These are phyloP conservation scores for Ustilago xerochloae DNA, from an alignment of 1,284 basidiomycete genomes.

Conservation along the genomic window DNA sequence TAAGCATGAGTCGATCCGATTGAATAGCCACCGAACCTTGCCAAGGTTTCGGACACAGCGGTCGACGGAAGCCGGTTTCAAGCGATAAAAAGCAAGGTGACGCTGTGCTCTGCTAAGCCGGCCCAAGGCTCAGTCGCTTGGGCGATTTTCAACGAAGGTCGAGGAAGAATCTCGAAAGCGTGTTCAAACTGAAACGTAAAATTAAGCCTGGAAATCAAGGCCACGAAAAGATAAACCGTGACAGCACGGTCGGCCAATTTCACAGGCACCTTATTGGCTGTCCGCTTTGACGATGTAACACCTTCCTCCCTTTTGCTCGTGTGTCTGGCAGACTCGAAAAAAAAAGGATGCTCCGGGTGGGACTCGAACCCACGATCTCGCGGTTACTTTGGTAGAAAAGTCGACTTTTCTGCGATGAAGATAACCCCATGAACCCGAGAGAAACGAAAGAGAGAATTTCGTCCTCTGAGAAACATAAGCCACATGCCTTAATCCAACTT, in stretches of 20 bases:
- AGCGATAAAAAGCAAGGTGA: neutral
- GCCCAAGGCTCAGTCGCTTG: neutral
- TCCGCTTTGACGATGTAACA: too few species aligned
- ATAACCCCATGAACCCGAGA: constrained; percentile 30
- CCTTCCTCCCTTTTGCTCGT: too few species aligned
- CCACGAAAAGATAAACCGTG: neutral
- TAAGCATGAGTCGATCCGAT: too few species aligned
- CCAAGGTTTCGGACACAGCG: constrained; percentile 12
- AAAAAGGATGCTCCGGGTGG: constrained; percentile 40
- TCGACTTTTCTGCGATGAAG: constrained; percentile 30
- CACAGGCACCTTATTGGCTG: too few species aligned
- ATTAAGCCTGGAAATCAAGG: neutral
- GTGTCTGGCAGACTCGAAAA: too few species aligned
- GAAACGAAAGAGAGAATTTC: neutral
- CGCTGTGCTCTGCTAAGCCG: constrained; percentile 8
- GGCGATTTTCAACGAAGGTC: constrained; percentile 19
- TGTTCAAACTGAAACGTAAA: too few species aligned
- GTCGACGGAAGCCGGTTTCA: constrained; percentile 8
- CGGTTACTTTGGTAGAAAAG: constrained; percentile 30
- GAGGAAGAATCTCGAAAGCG: constrained; percentile 28
- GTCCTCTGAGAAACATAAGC: constrained; percentile 47
- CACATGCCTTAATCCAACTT: constrained; percentile 57
- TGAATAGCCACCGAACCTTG: too few species aligned
- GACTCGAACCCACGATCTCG: constrained; percentile 57
- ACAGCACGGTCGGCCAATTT: too few species aligned